Conservation (phyloP, 202 grass and related monocot species). For the Panicum virgatum region DNA sequence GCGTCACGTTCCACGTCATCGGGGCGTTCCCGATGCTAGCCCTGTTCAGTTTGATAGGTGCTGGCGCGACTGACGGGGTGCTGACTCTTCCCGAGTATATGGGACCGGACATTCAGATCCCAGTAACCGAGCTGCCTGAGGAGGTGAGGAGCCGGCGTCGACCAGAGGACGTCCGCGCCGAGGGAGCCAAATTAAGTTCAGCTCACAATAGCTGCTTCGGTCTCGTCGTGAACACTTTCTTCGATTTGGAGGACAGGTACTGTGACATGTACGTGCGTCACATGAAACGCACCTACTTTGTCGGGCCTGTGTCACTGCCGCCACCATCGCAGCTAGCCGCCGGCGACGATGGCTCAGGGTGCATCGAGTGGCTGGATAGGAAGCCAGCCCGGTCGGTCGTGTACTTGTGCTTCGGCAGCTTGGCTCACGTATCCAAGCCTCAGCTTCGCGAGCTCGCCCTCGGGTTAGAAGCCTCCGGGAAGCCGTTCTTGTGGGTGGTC, state of each 20-base stretch:
- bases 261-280: too few relatives aligned
- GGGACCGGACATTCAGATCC: not conserved
- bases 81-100: not conserved
- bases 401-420: conserved; percentile 17
- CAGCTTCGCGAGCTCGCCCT: conserved; percentile 18
- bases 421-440: not conserved
- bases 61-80: too few relatives aligned
- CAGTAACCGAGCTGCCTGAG: not conserved
- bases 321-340: not conserved
- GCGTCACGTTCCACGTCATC: not conserved
- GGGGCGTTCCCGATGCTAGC: not conserved
- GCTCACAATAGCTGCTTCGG: too few relatives aligned
- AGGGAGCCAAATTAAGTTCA: too few relatives aligned
- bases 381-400: not conserved
- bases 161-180: too few relatives aligned
- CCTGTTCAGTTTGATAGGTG: not conserved
- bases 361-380: not conserved
- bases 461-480: too few relatives aligned
- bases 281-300: too few relatives aligned
- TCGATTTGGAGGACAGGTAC: too few relatives aligned
- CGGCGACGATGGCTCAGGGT: not conserved
- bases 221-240: too few relatives aligned
- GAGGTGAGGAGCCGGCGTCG: too few relatives aligned
- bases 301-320: not conserved
- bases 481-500: conserved; percentile 4